Base-by-base conservation (phyloP, 805 yeast genomes). In the Yamadazyma ubonensis region DNA sequence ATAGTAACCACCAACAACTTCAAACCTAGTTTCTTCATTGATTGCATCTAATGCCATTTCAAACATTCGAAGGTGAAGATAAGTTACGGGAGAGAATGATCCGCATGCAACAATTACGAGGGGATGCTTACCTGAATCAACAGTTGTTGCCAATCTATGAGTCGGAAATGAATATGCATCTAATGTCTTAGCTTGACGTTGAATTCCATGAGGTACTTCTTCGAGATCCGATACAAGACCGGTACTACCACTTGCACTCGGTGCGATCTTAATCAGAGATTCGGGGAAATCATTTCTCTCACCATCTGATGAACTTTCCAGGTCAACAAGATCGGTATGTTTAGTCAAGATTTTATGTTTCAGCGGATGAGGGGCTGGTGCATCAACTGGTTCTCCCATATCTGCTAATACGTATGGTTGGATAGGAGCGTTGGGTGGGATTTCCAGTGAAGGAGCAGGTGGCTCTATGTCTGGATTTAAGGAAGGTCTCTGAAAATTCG, bases 31-130 rank as follows among this genome's bases (percentile, higher is more conserved):
- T 49, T 83, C 89, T 61, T 93, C 99, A 33, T 86, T 70, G 36
- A 93, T 85, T 6, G 95, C 80, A 60, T 93, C 99, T 53, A 93
- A 67, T 0, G 99, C 99, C 99, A 93, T 93, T 65, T 93, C 99
- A 61, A 93, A 93, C 98, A 93, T 93, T 42, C 99, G 76, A 55
- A 93, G 69, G 63, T 93, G 99, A 41, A 93, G 70, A 62, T 93
- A 93, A 0, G 99, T 93, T 39, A 93, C 82, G 23, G 99, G 99
- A 2, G 96, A 86, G 57, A 91, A 93, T 2, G 96, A 88, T 6
- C 99, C 99, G 65, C 99, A 93, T 1, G 98, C 97, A 19, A 93
- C 98, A 38, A 93, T 77, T 9, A 93, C 97, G 49, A 93, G 71
- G 1, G 99, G 99, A 50, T 80, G 74, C 63, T 91, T 91, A 46